phyloP scores from a whole-genome alignment of 352 stramenopile species.

The Pythium sp. region DNA sequence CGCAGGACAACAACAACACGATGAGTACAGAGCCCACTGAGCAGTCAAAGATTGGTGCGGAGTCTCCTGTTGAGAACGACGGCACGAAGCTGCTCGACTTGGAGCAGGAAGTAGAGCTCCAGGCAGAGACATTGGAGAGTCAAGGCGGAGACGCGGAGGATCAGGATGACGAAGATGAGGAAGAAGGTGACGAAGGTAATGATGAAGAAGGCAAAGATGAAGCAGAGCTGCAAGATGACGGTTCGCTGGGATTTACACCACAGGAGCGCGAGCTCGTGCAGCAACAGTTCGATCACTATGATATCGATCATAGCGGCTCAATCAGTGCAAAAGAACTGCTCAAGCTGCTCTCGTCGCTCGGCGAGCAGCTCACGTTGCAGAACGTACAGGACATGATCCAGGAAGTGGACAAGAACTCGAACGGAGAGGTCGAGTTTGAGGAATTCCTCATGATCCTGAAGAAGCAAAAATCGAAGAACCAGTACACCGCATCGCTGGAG shows the following conservation, averaged over 20 bases:
- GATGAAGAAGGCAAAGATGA: constrained; percentile 18
- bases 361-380: constrained; percentile 55
- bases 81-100: constrained; percentile 15
- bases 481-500: constrained; percentile 60
- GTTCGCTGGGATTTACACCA: constrained; percentile 34
- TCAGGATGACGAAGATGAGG: not conserved
- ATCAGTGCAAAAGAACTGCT: constrained; percentile 61
- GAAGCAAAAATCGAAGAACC: constrained; percentile 58
- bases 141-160: not conserved
- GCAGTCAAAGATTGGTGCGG: not conserved
- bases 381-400: constrained; percentile 58
- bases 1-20: constrained; percentile 2
- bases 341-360: constrained; percentile 52
- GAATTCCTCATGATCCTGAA: constrained; percentile 63
- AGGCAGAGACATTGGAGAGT: not conserved
- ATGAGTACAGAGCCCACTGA: not conserved
- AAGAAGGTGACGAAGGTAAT: constrained; percentile 14
- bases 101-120: constrained; percentile 12
- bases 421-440: constrained; percentile 69
- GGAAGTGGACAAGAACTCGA: constrained; percentile 50
- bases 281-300: constrained; percentile 60
- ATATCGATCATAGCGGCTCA: constrained; percentile 55
- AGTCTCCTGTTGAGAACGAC: constrained; percentile 17
- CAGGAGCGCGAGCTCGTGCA: constrained; percentile 41
- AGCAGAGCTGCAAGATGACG: constrained; percentile 15